Conservation (phyloP, 768 basidiomycete genomes). For the Suillus weaverae region DNA sequence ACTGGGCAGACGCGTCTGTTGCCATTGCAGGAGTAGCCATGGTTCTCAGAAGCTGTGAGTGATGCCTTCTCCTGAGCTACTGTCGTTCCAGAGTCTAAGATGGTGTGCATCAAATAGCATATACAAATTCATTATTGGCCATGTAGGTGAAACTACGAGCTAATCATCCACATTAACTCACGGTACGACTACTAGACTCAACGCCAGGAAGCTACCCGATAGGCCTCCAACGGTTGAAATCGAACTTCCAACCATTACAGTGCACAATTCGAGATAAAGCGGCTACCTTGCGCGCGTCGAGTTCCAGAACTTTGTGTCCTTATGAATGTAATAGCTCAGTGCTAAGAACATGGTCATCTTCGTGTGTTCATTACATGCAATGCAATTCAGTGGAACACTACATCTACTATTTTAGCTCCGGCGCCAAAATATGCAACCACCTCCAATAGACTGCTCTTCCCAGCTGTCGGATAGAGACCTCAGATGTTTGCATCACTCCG, state of each 20-base stretch:
- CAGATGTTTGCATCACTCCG: background rate
- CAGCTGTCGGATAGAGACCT: background rate
- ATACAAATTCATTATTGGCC: conserved; percentile 2
- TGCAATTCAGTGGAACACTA: background rate
- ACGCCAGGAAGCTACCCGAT: background rate
- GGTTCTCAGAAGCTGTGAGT: conserved; percentile 4
- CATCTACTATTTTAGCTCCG: background rate
- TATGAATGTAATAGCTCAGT: background rate
- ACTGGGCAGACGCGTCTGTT: background rate
- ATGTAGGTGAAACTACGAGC: background rate
- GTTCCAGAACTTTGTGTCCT: background rate
- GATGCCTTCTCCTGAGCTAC: background rate
- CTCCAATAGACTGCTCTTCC: background rate
- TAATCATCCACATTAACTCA: too few relatives aligned
- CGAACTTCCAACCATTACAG: background rate
- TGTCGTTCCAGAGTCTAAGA: background rate
- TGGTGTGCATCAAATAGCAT: background rate
- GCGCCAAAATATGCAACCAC: background rate
- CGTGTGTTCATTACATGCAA: background rate
- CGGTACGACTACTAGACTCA: background rate
- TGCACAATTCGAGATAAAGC: background rate
- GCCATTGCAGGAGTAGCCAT: background rate
- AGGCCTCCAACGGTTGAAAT: background rate
- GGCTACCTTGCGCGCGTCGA: background rate
- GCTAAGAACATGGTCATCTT: background rate